These are phyloP conservation scores for Juncus inflexus DNA, from an alignment of 176 grass and related monocot species.

Conservation along the genomic window DNA sequence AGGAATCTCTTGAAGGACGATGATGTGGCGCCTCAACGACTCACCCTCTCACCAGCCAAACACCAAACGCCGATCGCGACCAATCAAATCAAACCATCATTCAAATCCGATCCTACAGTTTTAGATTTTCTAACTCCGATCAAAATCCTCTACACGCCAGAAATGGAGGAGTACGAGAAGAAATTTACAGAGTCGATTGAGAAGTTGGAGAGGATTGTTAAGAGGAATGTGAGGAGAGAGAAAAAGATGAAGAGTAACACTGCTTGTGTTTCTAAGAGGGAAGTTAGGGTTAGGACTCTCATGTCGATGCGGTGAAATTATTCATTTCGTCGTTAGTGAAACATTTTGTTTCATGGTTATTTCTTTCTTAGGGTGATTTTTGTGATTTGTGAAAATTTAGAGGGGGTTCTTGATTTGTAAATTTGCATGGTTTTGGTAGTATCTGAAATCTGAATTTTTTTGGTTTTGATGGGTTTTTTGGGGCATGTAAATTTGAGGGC, in stretches of 20 bases:
- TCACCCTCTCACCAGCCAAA: conserved; percentile 26
- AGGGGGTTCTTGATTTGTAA: conserved; percentile 24
- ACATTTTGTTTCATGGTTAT: conserved; percentile 12
- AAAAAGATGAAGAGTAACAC: conserved; percentile 14
- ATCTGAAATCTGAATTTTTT: background rate
- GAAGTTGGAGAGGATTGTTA: conserved; percentile 57
- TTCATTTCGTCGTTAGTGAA: conserved; percentile 10
- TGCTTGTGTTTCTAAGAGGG: conserved; percentile 43
- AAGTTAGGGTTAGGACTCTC: conserved; percentile 35
- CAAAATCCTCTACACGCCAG: conserved; percentile 23
- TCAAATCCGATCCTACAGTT: conserved; percentile 11
- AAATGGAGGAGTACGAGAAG: conserved; percentile 39
- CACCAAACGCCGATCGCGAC: conserved; percentile 26
- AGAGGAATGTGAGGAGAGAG: conserved; percentile 38
- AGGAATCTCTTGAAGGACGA: conserved; percentile 26
- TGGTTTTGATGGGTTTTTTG: conserved; percentile 8
- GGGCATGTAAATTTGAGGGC: conserved; percentile 14
- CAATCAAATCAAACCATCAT: conserved; percentile 15
- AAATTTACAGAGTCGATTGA: conserved; percentile 56
- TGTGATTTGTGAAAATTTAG: conserved; percentile 5
- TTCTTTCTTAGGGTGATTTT: conserved; percentile 4
- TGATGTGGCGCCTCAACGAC: conserved; percentile 44
- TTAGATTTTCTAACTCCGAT: conserved; percentile 27
- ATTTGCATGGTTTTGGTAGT: conserved; percentile 13
- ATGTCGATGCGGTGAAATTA: conserved; percentile 60